These are phyloP conservation scores for Penicillium ochrochloron DNA, from an alignment of 495 filamentous ascomycete genomes.

Conservation along the genomic window DNA sequence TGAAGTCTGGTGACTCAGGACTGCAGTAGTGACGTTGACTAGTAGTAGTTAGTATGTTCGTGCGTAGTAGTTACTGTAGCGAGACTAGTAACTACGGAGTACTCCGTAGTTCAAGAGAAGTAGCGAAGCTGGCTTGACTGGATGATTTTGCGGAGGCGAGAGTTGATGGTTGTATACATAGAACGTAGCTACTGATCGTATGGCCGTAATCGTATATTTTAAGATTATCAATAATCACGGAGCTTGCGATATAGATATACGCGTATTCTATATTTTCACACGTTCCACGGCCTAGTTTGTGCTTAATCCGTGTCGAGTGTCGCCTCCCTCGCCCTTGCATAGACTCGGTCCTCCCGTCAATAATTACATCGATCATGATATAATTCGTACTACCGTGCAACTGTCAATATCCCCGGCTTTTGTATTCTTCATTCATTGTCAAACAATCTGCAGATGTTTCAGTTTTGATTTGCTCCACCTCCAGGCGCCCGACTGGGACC, in stretches of 20 bases:
- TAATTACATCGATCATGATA: neutral
- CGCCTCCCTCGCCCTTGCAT: constrained; percentile 9
- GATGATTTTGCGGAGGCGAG: neutral
- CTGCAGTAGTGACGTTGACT: too few species aligned
- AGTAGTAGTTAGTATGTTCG: neutral
- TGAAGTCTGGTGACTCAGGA: neutral
- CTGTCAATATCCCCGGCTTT: neutral
- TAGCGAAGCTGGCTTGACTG: neutral
- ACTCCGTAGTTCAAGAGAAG: neutral
- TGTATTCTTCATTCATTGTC: neutral
- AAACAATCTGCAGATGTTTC: neutral
- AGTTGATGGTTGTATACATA: too few species aligned
- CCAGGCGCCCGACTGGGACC: neutral
- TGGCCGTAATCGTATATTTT: too few species aligned
- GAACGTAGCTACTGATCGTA: too few species aligned
- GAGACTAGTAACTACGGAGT: neutral
- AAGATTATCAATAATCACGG: neutral
- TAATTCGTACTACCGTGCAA: neutral
- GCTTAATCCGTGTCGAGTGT: neutral
- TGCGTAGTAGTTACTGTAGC: neutral
- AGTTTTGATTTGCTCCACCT: neutral
- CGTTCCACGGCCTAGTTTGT: neutral
- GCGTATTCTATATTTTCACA: neutral
- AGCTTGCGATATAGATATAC: neutral
- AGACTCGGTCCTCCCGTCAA: neutral